Base-by-base conservation (phyloP, 208 protist genomes). In the Leishmania arabica region DNA sequence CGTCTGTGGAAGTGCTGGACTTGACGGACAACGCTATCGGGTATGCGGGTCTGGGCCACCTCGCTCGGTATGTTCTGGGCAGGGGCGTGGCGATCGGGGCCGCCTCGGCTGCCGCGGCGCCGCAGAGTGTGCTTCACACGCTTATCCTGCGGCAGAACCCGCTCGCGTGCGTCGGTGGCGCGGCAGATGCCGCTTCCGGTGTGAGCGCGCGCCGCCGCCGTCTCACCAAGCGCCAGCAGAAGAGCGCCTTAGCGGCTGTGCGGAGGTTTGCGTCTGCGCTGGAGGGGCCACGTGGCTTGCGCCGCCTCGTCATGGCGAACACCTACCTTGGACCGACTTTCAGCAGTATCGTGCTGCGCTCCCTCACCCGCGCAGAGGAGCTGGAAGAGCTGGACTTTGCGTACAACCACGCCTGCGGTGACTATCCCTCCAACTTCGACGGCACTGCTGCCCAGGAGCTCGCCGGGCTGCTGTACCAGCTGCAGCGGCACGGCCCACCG, bases 21-120 rank as follows among this genome's bases (percentile, higher is more conserved):
- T 83, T 97, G 27, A 93, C 90, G 4, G 95, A 94, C 62, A 96
- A 96, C 81, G 76, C 79, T 37, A 95, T 98, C 69, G 91, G 90
- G 49, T 92, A 87, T 65, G 79, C 75, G 51, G 95, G 95, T 3
- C 86, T 98, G 60, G 85, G 88, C 69, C 88, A 92, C 77, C 87
- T 98, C 56, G 85, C 92, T 15, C 90, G 88, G 34, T 87, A 95
- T 49, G 76, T 96, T 7, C 74, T 96, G 65, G 78, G 86, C 11
- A 79, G 88, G n/a, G 85, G 58, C 81, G 34, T 84, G 84, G 62
- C 77, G 77, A 15, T 73, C 60, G 65, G 91, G 78, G 69, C 75
- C 75, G 54, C 40, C 70, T 15, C 86, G 84, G 31, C 86, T 5
- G 69, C 65, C 0, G 21, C 80, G 80, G 79, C 73, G 87, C 85